Conservation (phyloP, 1,139 yeast genomes). For the Yamadazyma triangularis region DNA sequence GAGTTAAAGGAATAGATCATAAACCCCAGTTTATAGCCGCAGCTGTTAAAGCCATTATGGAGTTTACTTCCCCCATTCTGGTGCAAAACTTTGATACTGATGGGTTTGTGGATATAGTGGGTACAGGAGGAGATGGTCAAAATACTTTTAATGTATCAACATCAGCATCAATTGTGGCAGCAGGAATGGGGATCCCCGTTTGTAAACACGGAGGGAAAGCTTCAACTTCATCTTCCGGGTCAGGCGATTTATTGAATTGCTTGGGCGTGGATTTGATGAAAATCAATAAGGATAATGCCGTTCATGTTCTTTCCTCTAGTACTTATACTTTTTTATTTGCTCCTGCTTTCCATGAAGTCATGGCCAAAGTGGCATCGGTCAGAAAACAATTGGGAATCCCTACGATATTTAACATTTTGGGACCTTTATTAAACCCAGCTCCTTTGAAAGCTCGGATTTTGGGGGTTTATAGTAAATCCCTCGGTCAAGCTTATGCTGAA, state of each 20-base stretch:
- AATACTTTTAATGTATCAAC: conserved; percentile 95
- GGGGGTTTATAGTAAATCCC: conserved; percentile 77
- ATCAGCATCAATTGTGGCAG: conserved; percentile 88
- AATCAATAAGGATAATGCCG: conserved; percentile 63
- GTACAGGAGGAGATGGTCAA: conserved; percentile 98
- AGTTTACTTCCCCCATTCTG: conserved; percentile 53
- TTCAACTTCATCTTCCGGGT: conserved; percentile 85
- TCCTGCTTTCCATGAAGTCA: conserved; percentile 92
- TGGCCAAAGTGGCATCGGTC: conserved; percentile 78
- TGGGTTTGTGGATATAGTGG: conserved; percentile 85
- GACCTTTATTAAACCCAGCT: conserved; percentile 90
- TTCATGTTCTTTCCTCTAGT: conserved; percentile 51
- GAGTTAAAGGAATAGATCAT: conserved; percentile 76
- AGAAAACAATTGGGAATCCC: conserved; percentile 81
- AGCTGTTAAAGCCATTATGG: conserved; percentile 69
- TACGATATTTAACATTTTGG: conserved; percentile 87
- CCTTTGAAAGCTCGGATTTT: conserved; percentile 77
- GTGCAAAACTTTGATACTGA: conserved; percentile 35
- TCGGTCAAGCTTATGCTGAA: conserved; percentile 82
- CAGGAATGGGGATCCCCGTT: conserved; percentile 80
- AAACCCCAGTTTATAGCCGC: conserved; percentile 77
- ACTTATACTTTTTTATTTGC: conserved; percentile 81
- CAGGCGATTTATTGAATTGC: conserved; percentile 78
- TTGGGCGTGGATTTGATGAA: conserved; percentile 75
- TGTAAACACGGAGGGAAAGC: conserved; percentile 98